Conservation (phyloP, 345 rosid species). For the Microthlaspi erraticum region DNA sequence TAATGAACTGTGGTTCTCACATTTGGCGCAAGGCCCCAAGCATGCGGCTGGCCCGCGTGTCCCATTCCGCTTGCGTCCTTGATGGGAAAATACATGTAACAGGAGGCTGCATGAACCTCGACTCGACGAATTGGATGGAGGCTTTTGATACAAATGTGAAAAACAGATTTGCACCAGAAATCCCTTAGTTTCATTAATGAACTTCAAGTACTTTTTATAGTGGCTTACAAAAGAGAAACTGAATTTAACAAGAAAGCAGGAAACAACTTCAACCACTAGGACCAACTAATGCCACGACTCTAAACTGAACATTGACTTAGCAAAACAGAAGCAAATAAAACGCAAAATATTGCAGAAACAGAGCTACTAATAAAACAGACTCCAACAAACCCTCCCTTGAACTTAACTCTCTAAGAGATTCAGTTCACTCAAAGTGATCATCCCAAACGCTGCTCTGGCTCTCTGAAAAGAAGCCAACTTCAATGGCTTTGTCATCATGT, state of each 20-base stretch:
- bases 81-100: slow-evolving; percentile 61
- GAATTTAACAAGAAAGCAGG: background rate
- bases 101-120: slow-evolving; percentile 61
- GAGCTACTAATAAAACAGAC: too few species aligned
- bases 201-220: background rate
- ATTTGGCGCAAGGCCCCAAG: slow-evolving; percentile 52
- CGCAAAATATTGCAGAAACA: background rate
- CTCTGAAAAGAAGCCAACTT: background rate
- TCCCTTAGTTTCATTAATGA: background rate
- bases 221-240: background rate
- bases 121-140: slow-evolving; percentile 70
- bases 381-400: slow-evolving; percentile 13
- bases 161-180: background rate
- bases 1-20: slow-evolving; percentile 30
- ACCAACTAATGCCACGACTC: background rate
- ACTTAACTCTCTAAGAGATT: background rate
- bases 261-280: background rate
- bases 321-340: background rate
- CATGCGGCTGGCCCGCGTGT: slow-evolving; percentile 55
- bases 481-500: slow-evolving; percentile 9
- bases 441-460: background rate
- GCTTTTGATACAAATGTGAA: slow-evolving; percentile 51
- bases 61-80: slow-evolving; percentile 58
- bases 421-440: background rate
- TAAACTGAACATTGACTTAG: background rate